Evolutionary conservation across 106 monocot species (phyloP).

Genomic region (Allium sativum): DNA sequence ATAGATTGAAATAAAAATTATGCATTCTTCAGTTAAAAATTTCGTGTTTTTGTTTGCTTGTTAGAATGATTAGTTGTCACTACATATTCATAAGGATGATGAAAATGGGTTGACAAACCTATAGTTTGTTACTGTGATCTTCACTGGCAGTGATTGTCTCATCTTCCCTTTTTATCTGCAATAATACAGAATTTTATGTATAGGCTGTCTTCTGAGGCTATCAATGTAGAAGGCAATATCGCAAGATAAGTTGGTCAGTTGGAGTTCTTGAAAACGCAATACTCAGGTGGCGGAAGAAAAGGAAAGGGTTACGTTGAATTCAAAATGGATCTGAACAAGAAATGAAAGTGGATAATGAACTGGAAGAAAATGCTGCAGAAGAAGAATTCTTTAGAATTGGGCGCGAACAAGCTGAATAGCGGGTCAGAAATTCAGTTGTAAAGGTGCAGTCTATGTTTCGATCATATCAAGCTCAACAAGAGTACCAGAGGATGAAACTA

Average conservation of each 20-base stretch:
- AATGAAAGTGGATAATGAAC: constrained; percentile 18
- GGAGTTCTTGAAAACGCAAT: constrained; percentile 90
- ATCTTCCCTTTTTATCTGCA: too few relatives aligned
- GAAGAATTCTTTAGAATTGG: constrained; percentile 75
- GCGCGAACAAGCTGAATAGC: constrained; percentile 79
- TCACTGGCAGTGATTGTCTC: too few relatives aligned
- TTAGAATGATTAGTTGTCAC: too few relatives aligned
- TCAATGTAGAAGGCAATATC: constrained; percentile 59
- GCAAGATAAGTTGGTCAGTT: constrained; percentile 82
- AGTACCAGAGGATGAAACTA: constrained; percentile 77
- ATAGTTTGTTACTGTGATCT: too few relatives aligned
- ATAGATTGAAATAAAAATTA: too few relatives aligned
- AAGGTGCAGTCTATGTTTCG: constrained; percentile 94
- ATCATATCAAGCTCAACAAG: constrained; percentile 85
- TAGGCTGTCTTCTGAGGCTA: constrained; percentile 81
- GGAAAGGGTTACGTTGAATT: constrained; percentile 76
- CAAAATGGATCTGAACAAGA: constrained; percentile 20
- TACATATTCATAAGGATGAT: too few relatives aligned
- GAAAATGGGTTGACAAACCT: too few relatives aligned
- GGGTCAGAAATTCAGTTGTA: constrained; percentile 63
- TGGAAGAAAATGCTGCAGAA: constrained; percentile 37
- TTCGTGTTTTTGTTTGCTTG: neutral
- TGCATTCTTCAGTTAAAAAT: too few relatives aligned
- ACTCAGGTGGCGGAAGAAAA: constrained; percentile 81
- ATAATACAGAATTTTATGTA: neutral